Base-by-base conservation (phyloP, 495 filamentous ascomycete species). In the Penicillium cinerascens region DNA sequence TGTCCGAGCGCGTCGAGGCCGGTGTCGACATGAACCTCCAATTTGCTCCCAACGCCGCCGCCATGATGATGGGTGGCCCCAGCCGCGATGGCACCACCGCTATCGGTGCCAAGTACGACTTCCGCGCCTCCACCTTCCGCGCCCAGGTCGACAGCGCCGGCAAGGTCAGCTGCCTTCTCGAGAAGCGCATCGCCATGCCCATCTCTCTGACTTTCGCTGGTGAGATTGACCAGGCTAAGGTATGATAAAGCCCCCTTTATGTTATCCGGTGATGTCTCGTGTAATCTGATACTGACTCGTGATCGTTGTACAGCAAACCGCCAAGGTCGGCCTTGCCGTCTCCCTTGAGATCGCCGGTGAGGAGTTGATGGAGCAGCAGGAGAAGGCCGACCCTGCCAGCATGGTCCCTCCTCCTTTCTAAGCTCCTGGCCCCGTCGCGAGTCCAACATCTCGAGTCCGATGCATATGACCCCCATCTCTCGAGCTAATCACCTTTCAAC, bases 71-170 rank as follows among this genome's bases (percentile, higher is more conserved):
- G 65, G 85, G 84, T 56, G 78, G 81, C 18, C 66, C 81, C 43
- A 81, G 82, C 60, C 90, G 89, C 63, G 92, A 97, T 60, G 95
- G 95, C 40, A 80, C 87, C 44, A 91, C 93, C 49, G 87, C 91
- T 37, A 78, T 97, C 60, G 95, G 93, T 64, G 91, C 89, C 59
- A 99, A 97, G 75, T 99, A 99, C 70, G 93, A 97, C 66, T 99
- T 99, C 85, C 81, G 89, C 51, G 86, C 88, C 65, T 92, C 89
- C 35, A 92, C 88, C 9, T 96, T 97, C 82, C 83, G 92, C 55
- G 93, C 92, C 18, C 95, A 97, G 73, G 80, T 99, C 46, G 93
- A 99, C 73, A 92, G 90, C 64, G 82, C 89, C 54, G 95, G 95
- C 60, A 93, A 91, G 78, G 80, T 99, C 56, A 87, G 86, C 73